Evolutionary conservation across 352 stramenopile species (phyloP), one percentile per base, ranked within the genome.

Genomic region (Globisporangium viniferum): DNA sequence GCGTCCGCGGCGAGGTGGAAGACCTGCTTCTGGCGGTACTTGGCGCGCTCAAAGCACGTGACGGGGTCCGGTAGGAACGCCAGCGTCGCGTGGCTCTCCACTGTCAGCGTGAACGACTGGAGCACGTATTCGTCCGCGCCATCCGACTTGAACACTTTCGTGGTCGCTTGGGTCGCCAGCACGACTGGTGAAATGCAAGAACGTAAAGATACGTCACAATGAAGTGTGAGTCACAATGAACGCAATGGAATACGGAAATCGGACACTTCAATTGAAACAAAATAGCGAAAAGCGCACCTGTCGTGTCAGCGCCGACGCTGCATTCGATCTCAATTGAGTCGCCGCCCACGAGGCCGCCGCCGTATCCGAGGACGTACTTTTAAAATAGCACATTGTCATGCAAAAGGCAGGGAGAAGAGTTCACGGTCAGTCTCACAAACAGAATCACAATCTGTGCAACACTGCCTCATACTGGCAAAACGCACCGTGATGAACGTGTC

Each of bases 281-380:
- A 70, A 2, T 49, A 70, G 15, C 15, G 39, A 35, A 39, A 36
- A 5, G 2, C 73, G 44, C 66, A 94, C 87, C 84, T 65, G 79
- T 80, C 41, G 84, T 82, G 29, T 75, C 64, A 1, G 73, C 69
- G 1, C 61, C 64, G 10, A 93, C 63, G 54, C 72, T 58, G 63
- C 88, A 91, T n/a, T 82, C 71, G 35, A 95, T 77, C 27, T 81
- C 73, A 58, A 93, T 80, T 12, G 66, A 78, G 73, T 96, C 88
- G n/a, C 85, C 81, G 7, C 84, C 82, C 3, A 96, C 88, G 3
- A 96, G 79, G 6, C 88, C 88, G 49, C 88, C 88, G 4, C 88
- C 88, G 60, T 96, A 96, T 51, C 86, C 85, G 35, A 96, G 66
- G 61, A 94, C 89, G 55, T 93, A 96, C 88, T 95, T 63, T 33